These are phyloP conservation scores for Alternaria sp. DNA, from an alignment of 2,329 filamentous ascomycete species.

Conservation along the genomic window DNA sequence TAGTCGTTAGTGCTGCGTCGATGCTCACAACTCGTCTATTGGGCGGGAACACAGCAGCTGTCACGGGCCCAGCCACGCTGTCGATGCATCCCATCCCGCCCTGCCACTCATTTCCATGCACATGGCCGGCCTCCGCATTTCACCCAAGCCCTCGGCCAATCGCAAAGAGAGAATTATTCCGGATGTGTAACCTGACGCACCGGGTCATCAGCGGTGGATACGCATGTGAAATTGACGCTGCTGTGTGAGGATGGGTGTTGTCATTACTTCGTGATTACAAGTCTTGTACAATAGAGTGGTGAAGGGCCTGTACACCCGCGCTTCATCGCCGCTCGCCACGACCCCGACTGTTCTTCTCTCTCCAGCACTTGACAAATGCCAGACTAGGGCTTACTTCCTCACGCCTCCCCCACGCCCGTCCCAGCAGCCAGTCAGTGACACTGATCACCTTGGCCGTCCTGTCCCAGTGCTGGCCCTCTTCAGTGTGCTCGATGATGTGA, in stretches of 20 bases:
- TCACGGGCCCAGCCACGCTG: conserved; percentile 24
- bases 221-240: not conserved
- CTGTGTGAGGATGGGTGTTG: conserved; percentile 1
- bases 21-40: conserved; percentile 20
- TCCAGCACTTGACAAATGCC: conserved; percentile 44
- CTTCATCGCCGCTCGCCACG: conserved; percentile 6
- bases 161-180: not conserved
- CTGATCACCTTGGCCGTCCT: conserved; percentile 85
- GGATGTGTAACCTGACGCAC: not conserved
- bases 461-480: conserved; percentile 84
- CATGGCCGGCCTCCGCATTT: conserved; percentile 20
- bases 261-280: conserved; percentile 23
- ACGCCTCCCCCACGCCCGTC: conserved; percentile 68
- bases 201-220: not conserved
- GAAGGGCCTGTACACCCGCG: not conserved
- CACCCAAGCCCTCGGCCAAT: conserved; percentile 1
- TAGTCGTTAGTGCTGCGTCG: conserved; percentile 15
- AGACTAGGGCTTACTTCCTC: conserved; percentile 53
- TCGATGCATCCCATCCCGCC: conserved; percentile 15
- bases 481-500: conserved; percentile 93
- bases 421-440: conserved; percentile 92
- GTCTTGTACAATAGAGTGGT: conserved; percentile 32
- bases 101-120: conserved; percentile 17
- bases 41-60: conserved; percentile 28
- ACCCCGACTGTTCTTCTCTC: conserved; percentile 10